phyloP scores from a whole-genome alignment of 148 eudicot genomes.

The Silene conica region DNA sequence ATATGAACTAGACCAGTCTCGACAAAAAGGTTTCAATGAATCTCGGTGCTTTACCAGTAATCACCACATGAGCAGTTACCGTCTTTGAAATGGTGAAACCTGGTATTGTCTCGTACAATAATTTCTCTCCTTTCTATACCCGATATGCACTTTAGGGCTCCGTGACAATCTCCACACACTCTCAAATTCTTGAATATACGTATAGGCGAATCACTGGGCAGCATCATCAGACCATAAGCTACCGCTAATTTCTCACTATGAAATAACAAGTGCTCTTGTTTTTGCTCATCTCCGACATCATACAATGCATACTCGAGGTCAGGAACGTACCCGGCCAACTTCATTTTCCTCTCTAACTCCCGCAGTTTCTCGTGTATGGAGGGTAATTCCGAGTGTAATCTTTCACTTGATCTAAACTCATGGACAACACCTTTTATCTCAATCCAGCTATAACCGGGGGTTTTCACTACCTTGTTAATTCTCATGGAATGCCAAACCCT shows the following conservation, averaged over 20 bases:
- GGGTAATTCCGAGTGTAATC: conserved; percentile 44
- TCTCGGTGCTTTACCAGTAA: conserved; percentile 39
- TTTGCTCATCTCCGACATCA: conserved; percentile 52
- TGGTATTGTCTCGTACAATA: conserved; percentile 56
- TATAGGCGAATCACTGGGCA: conserved; percentile 39
- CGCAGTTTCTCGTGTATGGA: conserved; percentile 51
- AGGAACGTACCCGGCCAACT: conserved; percentile 56
- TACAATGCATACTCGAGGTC: conserved; percentile 48
- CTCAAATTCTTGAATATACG: conserved; percentile 64
- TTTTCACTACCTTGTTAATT: conserved; percentile 46
- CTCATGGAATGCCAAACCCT: conserved; percentile 54
- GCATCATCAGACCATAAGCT: conserved; percentile 55
- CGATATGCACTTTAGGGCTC: conserved; percentile 55
- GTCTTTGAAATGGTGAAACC: conserved; percentile 70
- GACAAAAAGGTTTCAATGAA: background rate
- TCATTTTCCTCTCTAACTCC: conserved; percentile 59
- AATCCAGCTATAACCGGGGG: conserved; percentile 74
- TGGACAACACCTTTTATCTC: conserved; percentile 57
- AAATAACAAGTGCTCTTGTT: conserved; percentile 45
- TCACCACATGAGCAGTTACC: conserved; percentile 75
- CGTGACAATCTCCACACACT: conserved; percentile 72
- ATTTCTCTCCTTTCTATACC: conserved; percentile 60
- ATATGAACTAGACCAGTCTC: too few species aligned
- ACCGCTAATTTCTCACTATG: conserved; percentile 80
- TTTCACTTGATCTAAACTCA: conserved; percentile 67